Percentiles rank a stretch among this genome's conserved stretches.
Evolutionary conservation across 1,284 basidiomycete genomes (phyloP).

Genomic region (Rhodotorula sp.): DNA sequence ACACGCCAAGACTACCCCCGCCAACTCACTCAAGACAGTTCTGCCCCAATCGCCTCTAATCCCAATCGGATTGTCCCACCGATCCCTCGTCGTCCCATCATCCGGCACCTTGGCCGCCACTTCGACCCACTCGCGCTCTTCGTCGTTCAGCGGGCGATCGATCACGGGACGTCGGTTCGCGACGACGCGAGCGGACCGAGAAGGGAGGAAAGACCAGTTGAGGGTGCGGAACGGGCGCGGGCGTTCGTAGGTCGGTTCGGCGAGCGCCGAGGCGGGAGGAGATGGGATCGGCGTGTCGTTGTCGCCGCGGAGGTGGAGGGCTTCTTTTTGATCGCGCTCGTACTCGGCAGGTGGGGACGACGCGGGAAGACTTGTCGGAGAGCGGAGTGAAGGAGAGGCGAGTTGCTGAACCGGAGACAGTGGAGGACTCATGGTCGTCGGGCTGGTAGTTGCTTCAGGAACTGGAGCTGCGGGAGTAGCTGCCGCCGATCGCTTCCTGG

Average conservation of each 20-base stretch:
- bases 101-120: conserved; percentile 1
- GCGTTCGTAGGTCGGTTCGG: neutral
- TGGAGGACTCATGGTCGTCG: no score
- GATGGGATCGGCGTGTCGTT: conserved; percentile 13
- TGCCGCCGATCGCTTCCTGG: no score
- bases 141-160: conserved; percentile 3
- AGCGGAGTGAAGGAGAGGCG: no score
- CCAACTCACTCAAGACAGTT: conserved; percentile 8
- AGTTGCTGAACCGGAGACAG: neutral
- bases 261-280: neutral
- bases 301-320: neutral
- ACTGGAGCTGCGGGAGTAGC: no score
- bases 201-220: conserved; percentile 9
- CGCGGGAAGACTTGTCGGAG: no score
- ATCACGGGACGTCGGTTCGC: neutral
- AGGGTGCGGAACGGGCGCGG: conserved; percentile 8
- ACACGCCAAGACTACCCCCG: no score
- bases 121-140: conserved; percentile 12
- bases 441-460: no score
- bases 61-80: conserved; percentile 16
- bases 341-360: no score
- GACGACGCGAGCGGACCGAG: neutral
- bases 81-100: conserved; percentile 10
- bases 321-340: no score
- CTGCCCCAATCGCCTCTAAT: neutral